Percentiles rank a stretch among this genome's conserved stretches.
These are phyloP conservation scores for Elaeis oleifera DNA, from an alignment of 202 grass and related monocot species.

Conservation along the genomic window DNA sequence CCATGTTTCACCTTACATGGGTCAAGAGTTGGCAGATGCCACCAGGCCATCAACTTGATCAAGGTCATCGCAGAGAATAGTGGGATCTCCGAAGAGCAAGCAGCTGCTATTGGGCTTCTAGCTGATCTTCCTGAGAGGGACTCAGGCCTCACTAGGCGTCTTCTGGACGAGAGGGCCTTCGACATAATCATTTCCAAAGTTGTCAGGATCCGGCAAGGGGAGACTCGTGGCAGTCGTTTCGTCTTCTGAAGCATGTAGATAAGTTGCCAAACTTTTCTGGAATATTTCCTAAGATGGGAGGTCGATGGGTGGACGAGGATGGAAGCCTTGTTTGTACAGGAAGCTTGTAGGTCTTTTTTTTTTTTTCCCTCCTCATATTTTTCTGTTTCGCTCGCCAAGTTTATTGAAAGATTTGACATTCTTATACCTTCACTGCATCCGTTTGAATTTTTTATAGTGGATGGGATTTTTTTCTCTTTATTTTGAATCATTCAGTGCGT, in stretches of 20 bases:
- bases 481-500: too few relatives aligned
- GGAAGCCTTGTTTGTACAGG: too few relatives aligned
- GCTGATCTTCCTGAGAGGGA: slow-evolving; percentile 72
- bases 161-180: slow-evolving; percentile 75
- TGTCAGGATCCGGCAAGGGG: slow-evolving; percentile 54
- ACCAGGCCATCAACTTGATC: slow-evolving; percentile 75
- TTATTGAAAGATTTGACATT: too few relatives aligned
- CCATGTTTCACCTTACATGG: slow-evolving; percentile 77
- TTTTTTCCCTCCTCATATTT: too few relatives aligned
- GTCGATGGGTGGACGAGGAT: not conserved
- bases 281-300: slow-evolving; percentile 79
- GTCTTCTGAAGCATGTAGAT: slow-evolving; percentile 80
- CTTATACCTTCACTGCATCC: too few relatives aligned
- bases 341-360: too few relatives aligned
- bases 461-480: too few relatives aligned
- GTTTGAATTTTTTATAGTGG: too few relatives aligned
- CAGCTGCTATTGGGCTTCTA: slow-evolving; percentile 72
- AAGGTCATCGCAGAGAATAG: slow-evolving; percentile 74
- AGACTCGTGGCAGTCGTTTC: slow-evolving; percentile 69
- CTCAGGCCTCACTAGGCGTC: slow-evolving; percentile 55
- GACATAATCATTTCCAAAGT: slow-evolving; percentile 54
- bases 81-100: slow-evolving; percentile 86
- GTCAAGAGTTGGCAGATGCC: slow-evolving; percentile 73
- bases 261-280: slow-evolving; percentile 95
- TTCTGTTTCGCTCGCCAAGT: too few relatives aligned